These are phyloP conservation scores for Macrophomina tecta DNA, from an alignment of 2,329 filamentous ascomycete species.

Conservation along the genomic window DNA sequence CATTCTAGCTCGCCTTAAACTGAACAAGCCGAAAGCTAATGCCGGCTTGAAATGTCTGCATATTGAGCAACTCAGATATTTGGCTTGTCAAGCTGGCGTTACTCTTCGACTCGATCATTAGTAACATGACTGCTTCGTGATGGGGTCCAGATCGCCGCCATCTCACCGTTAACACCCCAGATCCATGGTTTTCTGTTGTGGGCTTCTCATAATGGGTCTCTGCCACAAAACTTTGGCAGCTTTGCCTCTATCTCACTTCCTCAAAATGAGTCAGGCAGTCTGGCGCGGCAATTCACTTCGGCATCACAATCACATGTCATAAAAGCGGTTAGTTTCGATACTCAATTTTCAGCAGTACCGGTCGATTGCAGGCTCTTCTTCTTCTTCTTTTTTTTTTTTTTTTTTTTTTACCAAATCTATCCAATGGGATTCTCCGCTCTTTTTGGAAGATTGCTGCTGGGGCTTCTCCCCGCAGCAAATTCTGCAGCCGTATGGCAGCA, in stretches of 20 bases:
- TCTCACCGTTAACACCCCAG: not conserved
- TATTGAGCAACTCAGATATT: no score
- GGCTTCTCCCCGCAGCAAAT: slow-evolving; percentile 16
- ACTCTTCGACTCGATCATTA: no score
- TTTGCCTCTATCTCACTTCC: not conserved
- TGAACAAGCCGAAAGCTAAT: no score
- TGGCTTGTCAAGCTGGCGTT: no score
- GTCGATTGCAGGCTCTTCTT: not conserved
- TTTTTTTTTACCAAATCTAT: not conserved
- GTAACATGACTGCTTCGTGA: not conserved
- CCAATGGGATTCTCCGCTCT: slow-evolving; percentile 12
- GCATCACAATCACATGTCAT: not conserved
- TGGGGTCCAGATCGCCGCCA: not conserved
- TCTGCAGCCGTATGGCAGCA: slow-evolving; percentile 19
- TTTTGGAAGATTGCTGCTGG: slow-evolving; percentile 17
- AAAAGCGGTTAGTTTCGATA: not conserved
- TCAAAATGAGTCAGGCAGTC: not conserved
- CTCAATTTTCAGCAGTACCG: not conserved
- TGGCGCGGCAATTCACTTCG: not conserved
- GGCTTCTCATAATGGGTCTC: not conserved
- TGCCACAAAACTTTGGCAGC: not conserved
- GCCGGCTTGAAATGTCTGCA: no score
- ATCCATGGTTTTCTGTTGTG: not conserved
- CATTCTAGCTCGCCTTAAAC: no score
- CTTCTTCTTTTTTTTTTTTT: no score